Evolutionary conservation across 129 eudicot species (phyloP).

Genomic region (Scalesia atractyloides): DNA sequence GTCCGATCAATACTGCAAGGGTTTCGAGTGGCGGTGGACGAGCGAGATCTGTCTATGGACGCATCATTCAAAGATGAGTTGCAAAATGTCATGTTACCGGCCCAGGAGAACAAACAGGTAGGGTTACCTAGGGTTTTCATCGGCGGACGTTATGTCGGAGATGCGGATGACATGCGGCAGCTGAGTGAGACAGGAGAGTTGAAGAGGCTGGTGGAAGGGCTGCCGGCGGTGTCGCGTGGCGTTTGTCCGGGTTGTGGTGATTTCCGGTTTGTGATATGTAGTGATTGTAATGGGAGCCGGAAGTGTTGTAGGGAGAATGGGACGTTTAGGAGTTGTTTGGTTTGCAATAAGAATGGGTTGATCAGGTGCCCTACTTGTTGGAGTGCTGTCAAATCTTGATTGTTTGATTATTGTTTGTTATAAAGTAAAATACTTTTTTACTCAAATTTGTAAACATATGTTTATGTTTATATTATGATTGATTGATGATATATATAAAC

Average conservation of each 20-base stretch:
- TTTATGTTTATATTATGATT: too few relatives aligned
- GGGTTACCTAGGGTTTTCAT: conserved; percentile 78
- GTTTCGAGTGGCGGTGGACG: conserved; percentile 74
- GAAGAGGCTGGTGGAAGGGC: conserved; percentile 55
- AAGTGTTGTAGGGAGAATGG: conserved; percentile 58
- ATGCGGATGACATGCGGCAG: conserved; percentile 73
- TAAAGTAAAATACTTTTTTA: neutral
- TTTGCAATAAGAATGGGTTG: conserved; percentile 90
- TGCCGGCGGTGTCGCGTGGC: conserved; percentile 52
- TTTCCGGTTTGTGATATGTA: conserved; percentile 64
- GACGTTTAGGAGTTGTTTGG: conserved; percentile 66
- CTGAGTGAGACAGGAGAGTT: conserved; percentile 83
- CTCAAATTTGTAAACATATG: too few relatives aligned
- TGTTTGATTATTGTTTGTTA: neutral
- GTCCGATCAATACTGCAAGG: conserved; percentile 69
- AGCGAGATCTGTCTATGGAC: conserved; percentile 88
- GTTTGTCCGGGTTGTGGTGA: conserved; percentile 81
- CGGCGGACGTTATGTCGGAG: conserved; percentile 83
- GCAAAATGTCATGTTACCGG: conserved; percentile 39
- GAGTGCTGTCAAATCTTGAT: neutral
- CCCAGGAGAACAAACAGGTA: conserved; percentile 11
- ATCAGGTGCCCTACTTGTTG: conserved; percentile 82
- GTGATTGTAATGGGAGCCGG: conserved; percentile 85
- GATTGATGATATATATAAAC: too few relatives aligned
- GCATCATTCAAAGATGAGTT: conserved; percentile 60